Conservation (phyloP, 2,329 filamentous ascomycete species). For the Pyrenochaeta sp. region DNA sequence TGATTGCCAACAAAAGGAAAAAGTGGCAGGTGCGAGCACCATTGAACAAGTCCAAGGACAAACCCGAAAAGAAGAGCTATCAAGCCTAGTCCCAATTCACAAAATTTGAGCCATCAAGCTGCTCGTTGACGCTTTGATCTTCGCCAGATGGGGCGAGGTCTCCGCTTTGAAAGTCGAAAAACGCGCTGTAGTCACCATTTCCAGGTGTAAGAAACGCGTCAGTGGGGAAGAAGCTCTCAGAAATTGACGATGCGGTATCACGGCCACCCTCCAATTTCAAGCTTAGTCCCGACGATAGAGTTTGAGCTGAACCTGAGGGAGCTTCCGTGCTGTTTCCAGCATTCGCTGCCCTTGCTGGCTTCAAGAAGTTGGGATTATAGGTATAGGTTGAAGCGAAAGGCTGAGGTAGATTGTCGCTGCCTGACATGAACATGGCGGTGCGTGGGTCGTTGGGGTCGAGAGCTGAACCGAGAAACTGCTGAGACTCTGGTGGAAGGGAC, state of each 20-base stretch:
- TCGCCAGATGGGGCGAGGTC: conserved; percentile 24
- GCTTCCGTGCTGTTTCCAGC: conserved; percentile 29
- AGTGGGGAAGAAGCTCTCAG: conserved; percentile 30
- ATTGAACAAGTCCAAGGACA: neutral
- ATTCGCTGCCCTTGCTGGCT: conserved; percentile 25
- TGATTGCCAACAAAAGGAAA: neutral
- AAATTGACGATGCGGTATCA: conserved; percentile 20
- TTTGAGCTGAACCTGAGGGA: conserved; percentile 51
- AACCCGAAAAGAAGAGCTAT: neutral
- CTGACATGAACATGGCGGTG: conserved; percentile 57
- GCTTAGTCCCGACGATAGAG: conserved; percentile 49
- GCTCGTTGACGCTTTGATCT: conserved; percentile 25
- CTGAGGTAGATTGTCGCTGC: conserved; percentile 52
- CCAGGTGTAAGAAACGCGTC: conserved; percentile 31
- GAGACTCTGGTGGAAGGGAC: conserved; percentile 61
- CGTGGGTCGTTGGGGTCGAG: conserved; percentile 57
- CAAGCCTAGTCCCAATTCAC: conserved; percentile 34
- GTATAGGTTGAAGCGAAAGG: conserved; percentile 53
- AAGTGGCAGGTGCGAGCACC: neutral
- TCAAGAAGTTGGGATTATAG: conserved; percentile 55
- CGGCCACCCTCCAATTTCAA: conserved; percentile 25
- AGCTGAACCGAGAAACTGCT: conserved; percentile 60
- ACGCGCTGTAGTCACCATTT: conserved; percentile 27
- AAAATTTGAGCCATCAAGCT: conserved; percentile 29
- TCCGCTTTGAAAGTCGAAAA: conserved; percentile 30